Evolutionary conservation across 2,329 filamentous ascomycete species (phyloP), one percentile per base, ranked within the genome.

Genomic region (Mycosphaerelloides madeirae): DNA sequence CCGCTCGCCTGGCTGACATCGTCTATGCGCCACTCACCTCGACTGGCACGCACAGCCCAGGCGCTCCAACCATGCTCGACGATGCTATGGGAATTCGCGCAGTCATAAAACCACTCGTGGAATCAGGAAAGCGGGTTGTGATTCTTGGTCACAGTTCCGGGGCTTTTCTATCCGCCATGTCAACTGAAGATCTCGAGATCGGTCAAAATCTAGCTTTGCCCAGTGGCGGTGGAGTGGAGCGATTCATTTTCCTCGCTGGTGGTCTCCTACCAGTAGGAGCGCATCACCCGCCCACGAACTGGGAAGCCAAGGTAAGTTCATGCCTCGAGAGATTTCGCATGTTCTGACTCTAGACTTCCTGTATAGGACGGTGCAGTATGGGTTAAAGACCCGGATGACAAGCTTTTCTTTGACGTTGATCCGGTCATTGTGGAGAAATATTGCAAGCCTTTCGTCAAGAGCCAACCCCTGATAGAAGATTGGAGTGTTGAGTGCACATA

Each of bases 401-500:
- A 5, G 2, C 37, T 39, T 22, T 39, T 39, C 29, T 31, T 14
- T 9, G 37, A 39, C 37, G 37, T 39, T 25, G 12, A 15, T 25
- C 25, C 37, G 5, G 12, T 22, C 12, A 39, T 39, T 18, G 37
- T 22, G 6, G 37, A 29, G 14, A 16, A 39, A 6, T 22, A 39
- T 15, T 39, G 37, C 37, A 39, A 29, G 3, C 37, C 37, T 8
- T 39, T 39, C 37, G 29, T 39, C 15, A 14, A 3, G 5, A 39
- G 22, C 13, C 37, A 39, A 15, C 37, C 37, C 11, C 11, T 29
- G 6, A 29, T 39, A 13, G 37, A 39, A 9, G 37, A 39, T 4
- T 39, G 37, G 37, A 39, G 12, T 25, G 37, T 39, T 22, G 37
- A 29, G 14, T 39, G 37, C 22, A 39, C 37, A 11, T 39, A 39